Evolutionary conservation across 345 rosid genomes (phyloP).

Genomic region (Eucalyptus cloeziana): DNA sequence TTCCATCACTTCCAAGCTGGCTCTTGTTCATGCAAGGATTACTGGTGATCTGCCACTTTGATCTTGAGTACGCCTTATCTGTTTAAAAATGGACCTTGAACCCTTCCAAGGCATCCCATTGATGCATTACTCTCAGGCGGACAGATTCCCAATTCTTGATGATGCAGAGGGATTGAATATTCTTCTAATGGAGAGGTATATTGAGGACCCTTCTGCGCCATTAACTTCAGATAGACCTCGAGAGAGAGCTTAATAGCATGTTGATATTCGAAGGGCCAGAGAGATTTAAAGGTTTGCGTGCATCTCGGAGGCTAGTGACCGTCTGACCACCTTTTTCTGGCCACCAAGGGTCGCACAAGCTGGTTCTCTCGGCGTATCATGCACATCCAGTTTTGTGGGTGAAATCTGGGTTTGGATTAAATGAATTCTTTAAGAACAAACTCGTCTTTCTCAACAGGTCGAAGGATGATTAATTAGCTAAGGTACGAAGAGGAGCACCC

Average conservation of each 20-base stretch:
- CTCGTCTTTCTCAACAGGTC: not conserved
- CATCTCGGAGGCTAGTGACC: not conserved
- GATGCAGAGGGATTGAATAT: not conserved
- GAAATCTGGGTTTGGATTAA: not conserved
- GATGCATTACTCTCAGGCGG: not conserved
- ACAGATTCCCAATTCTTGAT: not conserved
- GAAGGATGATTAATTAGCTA: not conserved
- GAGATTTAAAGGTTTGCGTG: not conserved
- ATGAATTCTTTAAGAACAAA: not conserved
- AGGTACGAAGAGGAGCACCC: not conserved
- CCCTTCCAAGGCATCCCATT: not conserved
- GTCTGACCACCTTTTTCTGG: not conserved
- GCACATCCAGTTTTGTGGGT: not conserved
- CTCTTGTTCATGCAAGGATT: conserved; percentile 64
- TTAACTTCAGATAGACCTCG: not conserved
- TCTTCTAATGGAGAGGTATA: not conserved
- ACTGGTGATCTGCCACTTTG: conserved; percentile 26
- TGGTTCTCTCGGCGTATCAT: not conserved
- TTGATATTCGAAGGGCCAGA: not conserved
- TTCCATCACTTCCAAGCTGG: conserved; percentile 74
- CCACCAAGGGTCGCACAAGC: not conserved
- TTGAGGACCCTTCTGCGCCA: not conserved
- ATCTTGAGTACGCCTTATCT: not conserved
- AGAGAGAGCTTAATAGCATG: not conserved
- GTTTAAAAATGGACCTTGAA: not conserved